Evolutionary conservation across 208 protist species (phyloP).

Genomic region (Leishmania tarentolae): DNA sequence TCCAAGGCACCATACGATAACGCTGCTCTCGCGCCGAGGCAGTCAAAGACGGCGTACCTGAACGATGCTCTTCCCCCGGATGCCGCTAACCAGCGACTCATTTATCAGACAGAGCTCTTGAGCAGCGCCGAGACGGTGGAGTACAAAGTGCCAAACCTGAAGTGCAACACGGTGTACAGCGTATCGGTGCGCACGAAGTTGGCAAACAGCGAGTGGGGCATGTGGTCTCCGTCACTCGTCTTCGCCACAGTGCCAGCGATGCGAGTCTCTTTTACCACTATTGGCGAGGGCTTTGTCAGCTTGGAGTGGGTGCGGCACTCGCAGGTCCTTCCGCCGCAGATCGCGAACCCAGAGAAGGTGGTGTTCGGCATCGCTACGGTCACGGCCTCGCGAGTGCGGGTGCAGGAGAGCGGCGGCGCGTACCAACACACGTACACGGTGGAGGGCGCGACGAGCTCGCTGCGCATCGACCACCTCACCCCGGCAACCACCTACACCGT

Average conservation of each 20-base stretch:
- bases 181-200: constrained; percentile 89
- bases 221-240: constrained; percentile 82
- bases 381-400: constrained; percentile 79
- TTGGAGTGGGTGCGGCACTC: constrained; percentile 80
- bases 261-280: constrained; percentile 72
- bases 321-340: constrained; percentile 67
- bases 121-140: constrained; percentile 55
- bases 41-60: constrained; percentile 40
- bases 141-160: constrained; percentile 86
- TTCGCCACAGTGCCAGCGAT: constrained; percentile 89
- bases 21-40: background rate
- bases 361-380: constrained; percentile 74
- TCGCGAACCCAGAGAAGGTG: constrained; percentile 52
- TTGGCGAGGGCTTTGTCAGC: constrained; percentile 85
- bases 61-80: constrained; percentile 78
- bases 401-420: constrained; percentile 75
- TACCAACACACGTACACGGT: constrained; percentile 71
- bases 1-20: constrained; percentile 67
- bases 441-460: constrained; percentile 61
- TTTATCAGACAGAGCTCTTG: constrained; percentile 88
- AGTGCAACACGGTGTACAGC: constrained; percentile 88
- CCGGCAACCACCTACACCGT: constrained; percentile 89
- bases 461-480: constrained; percentile 65
- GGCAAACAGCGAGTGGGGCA: constrained; percentile 86
- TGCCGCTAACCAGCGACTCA: constrained; percentile 71